Base-by-base conservation (phyloP, 73 alveolate species). In the Breviolum minutum region DNA sequence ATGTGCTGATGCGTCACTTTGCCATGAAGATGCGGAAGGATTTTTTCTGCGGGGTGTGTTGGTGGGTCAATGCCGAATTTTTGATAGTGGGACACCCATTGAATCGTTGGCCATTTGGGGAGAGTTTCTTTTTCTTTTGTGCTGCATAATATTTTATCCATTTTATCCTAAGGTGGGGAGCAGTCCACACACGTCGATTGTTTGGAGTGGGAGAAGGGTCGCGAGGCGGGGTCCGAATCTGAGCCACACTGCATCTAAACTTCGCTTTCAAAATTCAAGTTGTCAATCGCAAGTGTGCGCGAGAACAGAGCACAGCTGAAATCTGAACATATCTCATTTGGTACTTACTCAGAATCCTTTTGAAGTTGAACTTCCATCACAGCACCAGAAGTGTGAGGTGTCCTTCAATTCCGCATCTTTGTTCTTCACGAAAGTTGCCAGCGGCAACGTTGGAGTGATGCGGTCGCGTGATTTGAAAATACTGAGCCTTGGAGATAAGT, bases 401-500 rank as follows among this genome's bases (percentile, higher is more conserved):
- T 94, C 99, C 73, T 94, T 94, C 99, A 94, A 94, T 71, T 77
- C 99, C 0, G 99, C 99, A 17, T 94, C 99, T 20, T n/a, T 80
- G 85, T 94, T 94, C 94, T 94, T 94, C 73, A 94, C 99, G 73
- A 94, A 94, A 66, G 99, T 94, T 71, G 98, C 98, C 85, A 94
- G 99, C 40, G 99, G 99, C 81, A 94, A 81, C n/a, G 99, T 94
- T 24, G 99, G 99, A 17, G 99, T 94, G 81, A 94, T 94, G 99
- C 99, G 99, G n/a, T 94, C 99, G 9, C 40, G 99, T 12, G 99
- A 94, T 30, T 24, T 94, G 86, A 94, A 94, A 40, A 60, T 60
- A 19, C 40, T 94, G 98, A 68, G n/a, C 48, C 90, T 92, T 63
- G 98, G 88, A 80, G 54, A 40, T 40, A 3, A 40, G 8, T 76